Percentiles rank a stretch among this genome's conserved stretches.
phyloP scores from a whole-genome alignment of 1,139 yeast species.

The Magnusiomyces ingens region DNA sequence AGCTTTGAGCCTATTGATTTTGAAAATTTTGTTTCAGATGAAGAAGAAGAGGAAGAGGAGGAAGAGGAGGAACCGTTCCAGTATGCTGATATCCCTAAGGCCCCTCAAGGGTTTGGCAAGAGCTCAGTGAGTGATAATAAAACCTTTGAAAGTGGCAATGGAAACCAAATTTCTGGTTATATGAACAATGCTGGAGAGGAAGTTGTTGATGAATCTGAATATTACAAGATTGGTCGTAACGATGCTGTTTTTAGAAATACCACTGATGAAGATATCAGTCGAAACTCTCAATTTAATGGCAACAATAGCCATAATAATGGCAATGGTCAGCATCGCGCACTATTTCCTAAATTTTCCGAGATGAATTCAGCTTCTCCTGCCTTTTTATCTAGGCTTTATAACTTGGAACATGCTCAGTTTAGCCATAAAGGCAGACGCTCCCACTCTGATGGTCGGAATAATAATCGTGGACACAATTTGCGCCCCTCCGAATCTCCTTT shows the following conservation, averaged over 20 bases:
- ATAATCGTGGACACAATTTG: not conserved
- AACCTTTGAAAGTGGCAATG: not conserved
- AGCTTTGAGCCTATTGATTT: slow-evolving; percentile 6
- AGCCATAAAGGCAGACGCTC: not conserved
- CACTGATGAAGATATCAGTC: not conserved
- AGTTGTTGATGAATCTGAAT: slow-evolving; percentile 4
- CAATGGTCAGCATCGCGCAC: not conserved
- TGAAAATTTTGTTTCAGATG: not conserved
- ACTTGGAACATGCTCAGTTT: slow-evolving; percentile 5
- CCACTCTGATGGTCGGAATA: not conserved
- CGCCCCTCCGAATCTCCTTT: not conserved
- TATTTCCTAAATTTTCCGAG: not conserved
- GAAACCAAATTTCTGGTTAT: not conserved
- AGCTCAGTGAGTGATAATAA: not conserved
- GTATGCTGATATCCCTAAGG: not conserved
- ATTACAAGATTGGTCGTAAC: not conserved
- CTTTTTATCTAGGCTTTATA: not conserved
- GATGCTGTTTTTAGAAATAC: not conserved
- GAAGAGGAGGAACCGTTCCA: slow-evolving; percentile 1
- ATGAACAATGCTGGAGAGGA: not conserved
- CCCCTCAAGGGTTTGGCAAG: not conserved
- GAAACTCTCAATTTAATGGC: not conserved
- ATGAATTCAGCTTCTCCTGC: slow-evolving; percentile 3
- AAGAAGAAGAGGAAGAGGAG: not conserved
- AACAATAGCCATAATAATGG: not conserved